phyloP scores from a whole-genome alignment of 345 rosid genomes.

The Bruguiera parviflora region DNA sequence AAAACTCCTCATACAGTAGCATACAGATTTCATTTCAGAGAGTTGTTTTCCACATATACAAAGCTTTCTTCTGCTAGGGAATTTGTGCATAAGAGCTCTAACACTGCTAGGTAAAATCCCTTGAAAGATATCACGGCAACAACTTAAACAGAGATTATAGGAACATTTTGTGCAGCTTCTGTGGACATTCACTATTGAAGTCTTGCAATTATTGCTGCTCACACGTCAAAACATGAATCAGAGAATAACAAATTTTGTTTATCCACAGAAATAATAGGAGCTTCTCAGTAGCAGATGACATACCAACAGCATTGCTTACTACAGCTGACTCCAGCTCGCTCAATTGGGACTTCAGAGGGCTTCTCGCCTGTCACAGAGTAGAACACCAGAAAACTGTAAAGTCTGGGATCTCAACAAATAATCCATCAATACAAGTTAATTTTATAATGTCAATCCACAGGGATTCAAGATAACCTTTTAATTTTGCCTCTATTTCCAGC shows the following conservation, averaged over 20 bases:
- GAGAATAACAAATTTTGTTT: neutral
- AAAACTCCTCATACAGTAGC: slow-evolving; percentile 21
- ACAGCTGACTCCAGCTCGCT: slow-evolving; percentile 41
- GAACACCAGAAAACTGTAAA: slow-evolving; percentile 18
- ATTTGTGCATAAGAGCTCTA: slow-evolving; percentile 35
- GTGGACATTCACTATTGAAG: slow-evolving; percentile 55
- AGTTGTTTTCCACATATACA: slow-evolving; percentile 24
- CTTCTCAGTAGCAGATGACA: slow-evolving; percentile 28
- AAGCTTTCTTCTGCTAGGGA: slow-evolving; percentile 33
- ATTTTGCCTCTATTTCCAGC: slow-evolving; percentile 62
- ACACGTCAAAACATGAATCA: slow-evolving; percentile 28
- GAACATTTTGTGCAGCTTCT: slow-evolving; percentile 71
- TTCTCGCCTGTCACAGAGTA: slow-evolving; percentile 45
- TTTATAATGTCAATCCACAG: slow-evolving; percentile 8
- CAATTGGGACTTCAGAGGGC: slow-evolving; percentile 44
- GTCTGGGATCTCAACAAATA: neutral
- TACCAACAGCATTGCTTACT: slow-evolving; percentile 55
- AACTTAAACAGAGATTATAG: slow-evolving; percentile 55
- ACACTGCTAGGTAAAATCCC: slow-evolving; percentile 39
- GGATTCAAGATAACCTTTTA: slow-evolving; percentile 46
- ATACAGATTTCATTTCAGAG: slow-evolving; percentile 28
- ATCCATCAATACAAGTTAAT: slow-evolving; percentile 1
- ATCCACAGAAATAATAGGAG: neutral
- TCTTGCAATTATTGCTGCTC: slow-evolving; percentile 55
- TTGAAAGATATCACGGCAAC: slow-evolving; percentile 49